A percentile compares a stretch with the other conserved stretches of the same genome.
Conservation (phyloP, 2,329 filamentous ascomycete genomes). For the Blastomyces parvus region DNA sequence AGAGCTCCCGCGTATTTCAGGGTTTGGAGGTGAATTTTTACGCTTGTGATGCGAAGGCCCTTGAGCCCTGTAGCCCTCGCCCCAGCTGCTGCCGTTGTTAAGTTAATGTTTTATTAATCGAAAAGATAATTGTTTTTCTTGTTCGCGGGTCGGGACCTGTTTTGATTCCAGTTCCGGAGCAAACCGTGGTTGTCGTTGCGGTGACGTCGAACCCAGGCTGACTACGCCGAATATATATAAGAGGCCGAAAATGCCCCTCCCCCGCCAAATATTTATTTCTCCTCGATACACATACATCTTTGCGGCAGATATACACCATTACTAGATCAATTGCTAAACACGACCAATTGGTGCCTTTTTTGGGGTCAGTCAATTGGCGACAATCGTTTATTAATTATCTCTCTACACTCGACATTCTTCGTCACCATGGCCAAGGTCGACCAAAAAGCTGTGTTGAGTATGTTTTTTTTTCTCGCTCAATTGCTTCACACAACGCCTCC, state of each 20-base stretch:
- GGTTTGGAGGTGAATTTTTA: neutral
- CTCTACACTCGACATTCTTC: slow-evolving; percentile 8
- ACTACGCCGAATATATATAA: neutral
- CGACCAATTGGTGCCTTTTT: slow-evolving; percentile 5
- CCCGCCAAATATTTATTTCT: slow-evolving; percentile 2
- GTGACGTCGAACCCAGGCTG: slow-evolving; percentile 6
- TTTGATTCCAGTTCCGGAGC: neutral
- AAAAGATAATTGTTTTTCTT: neutral
- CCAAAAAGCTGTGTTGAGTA: slow-evolving; percentile 61
- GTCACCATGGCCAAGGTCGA: slow-evolving; percentile 55
- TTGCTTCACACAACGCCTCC: slow-evolving; percentile 12
- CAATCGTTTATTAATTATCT: neutral
- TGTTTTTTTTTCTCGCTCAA: slow-evolving; percentile 24
- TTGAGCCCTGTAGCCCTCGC: neutral
- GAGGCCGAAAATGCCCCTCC: neutral
- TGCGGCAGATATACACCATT: neutral
- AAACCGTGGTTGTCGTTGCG: neutral
- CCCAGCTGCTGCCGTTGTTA: neutral
- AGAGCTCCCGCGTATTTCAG: neutral
- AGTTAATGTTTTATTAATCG: neutral
- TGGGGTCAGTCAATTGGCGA: slow-evolving; percentile 3
- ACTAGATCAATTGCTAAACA: neutral
- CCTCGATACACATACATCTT: neutral
- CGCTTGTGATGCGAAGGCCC: neutral
- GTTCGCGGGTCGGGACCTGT: neutral